Base-by-base conservation (phyloP, 768 basidiomycete species). In the Saitozyma podzolica region DNA sequence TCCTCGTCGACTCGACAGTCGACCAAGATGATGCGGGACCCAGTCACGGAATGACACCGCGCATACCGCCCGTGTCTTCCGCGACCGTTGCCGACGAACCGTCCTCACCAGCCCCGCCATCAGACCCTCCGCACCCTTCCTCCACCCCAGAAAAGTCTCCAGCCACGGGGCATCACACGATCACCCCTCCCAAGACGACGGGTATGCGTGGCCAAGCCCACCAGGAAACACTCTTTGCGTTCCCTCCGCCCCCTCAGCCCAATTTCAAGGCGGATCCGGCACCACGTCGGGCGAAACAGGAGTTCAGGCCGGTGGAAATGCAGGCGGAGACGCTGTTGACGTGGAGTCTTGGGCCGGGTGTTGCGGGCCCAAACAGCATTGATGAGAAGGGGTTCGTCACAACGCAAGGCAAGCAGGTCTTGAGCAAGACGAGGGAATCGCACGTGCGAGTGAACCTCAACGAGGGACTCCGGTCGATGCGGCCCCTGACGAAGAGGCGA, bases 321-420 rank as follows among this genome's bases (percentile, higher is more conserved):
- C 61, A 68, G 20, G 59, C 71, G 20, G 73, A 74, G 51, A 74
- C 73, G 5, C 57, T 74, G 19, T 52, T 74, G 51, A 66, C 68
- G 11, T 74, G 73, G 73, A 66, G 68, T 65, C 50, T 63, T 17
- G 65, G 54, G 52, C 10, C 16, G 29, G 58, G 10, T 8, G 50
- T 14, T 13, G 54, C 40, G 9, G 45, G n/a, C 19, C 20, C 17
- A 16, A 29, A 57, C 6, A 56, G 50, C 6, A 20, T 20, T 17
- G 50, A n/a, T n/a, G 50, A 20, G 43, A 39, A 40, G 20, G n/a
- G 48, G 60, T 17, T 49, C 29, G 9, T 49, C 51, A 39, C 13
- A 29, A 41, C 10, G 59, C 8, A 20, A 49, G 56, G 29, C 43
- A 29, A 9, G 59, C 10, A 10, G 3, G 16, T 37, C 39, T 0